Evolutionary conservation across 2,329 filamentous ascomycete genomes (phyloP).

Genomic region (Beauveria sp.): DNA sequence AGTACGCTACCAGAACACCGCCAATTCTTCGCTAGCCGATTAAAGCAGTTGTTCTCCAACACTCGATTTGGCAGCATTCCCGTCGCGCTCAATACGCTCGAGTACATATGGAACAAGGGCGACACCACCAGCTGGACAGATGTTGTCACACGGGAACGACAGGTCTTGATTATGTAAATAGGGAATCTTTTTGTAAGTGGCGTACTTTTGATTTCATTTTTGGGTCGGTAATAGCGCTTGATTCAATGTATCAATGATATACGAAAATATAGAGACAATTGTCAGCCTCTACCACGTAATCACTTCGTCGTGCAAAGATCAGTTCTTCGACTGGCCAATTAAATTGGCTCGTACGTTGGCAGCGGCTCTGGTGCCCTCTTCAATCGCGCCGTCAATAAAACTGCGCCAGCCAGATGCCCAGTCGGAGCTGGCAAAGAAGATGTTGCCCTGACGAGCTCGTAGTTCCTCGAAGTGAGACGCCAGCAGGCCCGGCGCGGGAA

Average conservation of each 20-base stretch:
- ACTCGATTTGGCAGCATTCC: conserved; percentile 32
- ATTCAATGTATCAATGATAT: not conserved
- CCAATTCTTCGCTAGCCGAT: conserved; percentile 25
- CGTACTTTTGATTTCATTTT: not conserved
- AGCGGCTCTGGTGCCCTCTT: conserved; percentile 33
- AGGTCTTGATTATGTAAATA: conserved; percentile 23
- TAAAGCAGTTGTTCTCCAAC: conserved; percentile 22
- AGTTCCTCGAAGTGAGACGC: conserved; percentile 32
- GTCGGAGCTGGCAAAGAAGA: conserved; percentile 40
- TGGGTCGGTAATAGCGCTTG: not conserved
- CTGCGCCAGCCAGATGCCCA: conserved; percentile 43
- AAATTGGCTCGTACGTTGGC: conserved; percentile 12
- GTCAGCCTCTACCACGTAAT: not conserved
- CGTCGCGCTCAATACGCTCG: conserved; percentile 25
- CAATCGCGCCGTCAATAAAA: conserved; percentile 43
- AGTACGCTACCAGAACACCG: conserved; percentile 27
- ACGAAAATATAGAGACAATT: not conserved
- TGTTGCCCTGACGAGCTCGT: conserved; percentile 32
- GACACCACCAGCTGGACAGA: conserved; percentile 21
- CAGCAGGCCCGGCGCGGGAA: conserved; percentile 29
- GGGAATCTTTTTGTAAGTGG: not conserved
- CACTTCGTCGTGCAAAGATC: not conserved
- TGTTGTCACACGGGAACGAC: conserved; percentile 20
- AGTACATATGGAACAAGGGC: conserved; percentile 26
- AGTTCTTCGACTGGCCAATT: not conserved